These are phyloP conservation scores for Podaxis sp. DNA, from an alignment of 768 basidiomycete genomes.

Conservation along the genomic window DNA sequence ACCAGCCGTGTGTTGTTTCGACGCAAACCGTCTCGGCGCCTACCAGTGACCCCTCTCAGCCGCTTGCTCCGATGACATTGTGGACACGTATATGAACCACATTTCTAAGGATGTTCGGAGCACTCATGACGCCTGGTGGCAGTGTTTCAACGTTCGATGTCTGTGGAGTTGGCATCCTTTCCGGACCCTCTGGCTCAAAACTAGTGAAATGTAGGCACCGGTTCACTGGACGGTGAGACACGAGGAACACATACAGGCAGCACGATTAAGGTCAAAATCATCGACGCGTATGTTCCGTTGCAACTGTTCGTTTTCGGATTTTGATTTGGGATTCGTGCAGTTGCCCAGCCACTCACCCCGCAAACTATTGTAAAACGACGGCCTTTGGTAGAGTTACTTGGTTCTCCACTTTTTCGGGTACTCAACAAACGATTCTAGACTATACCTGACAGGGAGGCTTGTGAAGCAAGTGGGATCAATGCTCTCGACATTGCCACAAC, in stretches of 20 bases:
- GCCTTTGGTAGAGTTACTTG: constrained; percentile 16
- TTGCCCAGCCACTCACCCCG: constrained; percentile 30
- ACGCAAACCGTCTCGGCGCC: background rate
- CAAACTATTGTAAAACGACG: constrained; percentile 29
- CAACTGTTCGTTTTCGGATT: background rate
- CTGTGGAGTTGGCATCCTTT: background rate
- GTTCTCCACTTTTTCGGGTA: background rate
- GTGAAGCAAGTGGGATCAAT: constrained; percentile 26
- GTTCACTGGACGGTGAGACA: constrained; percentile 19
- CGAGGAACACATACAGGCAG: constrained; percentile 22
- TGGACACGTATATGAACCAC: constrained; percentile 9
- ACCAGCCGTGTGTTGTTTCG: constrained; percentile 19
- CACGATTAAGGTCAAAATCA: constrained; percentile 29
- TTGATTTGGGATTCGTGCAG: background rate
- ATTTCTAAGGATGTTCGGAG: background rate
- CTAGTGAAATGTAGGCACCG: constrained; percentile 15
- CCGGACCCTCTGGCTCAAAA: background rate
- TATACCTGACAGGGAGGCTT: constrained; percentile 24
- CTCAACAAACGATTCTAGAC: constrained; percentile 13
- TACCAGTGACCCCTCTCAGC: background rate
- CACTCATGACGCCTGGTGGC: background rate
- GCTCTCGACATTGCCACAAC: constrained; percentile 30
- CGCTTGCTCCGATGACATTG: constrained; percentile 13
- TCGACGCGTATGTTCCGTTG: constrained; percentile 20
- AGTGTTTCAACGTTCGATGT: constrained; percentile 27